Base-by-base conservation (phyloP, 2,329 filamentous ascomycete species). In the Penicillium digitatum region DNA sequence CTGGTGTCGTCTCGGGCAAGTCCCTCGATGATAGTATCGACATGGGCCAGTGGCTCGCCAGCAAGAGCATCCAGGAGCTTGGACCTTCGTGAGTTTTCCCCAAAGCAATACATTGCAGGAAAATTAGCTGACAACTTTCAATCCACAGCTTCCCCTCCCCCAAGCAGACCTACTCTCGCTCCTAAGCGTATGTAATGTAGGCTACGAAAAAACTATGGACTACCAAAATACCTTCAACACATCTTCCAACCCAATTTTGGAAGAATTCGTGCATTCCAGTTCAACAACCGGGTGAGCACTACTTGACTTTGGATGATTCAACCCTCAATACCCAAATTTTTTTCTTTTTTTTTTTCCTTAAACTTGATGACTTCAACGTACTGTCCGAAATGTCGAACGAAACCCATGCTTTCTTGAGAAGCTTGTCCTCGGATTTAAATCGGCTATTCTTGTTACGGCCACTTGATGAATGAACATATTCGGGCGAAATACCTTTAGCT, bases 31-130 rank as follows among this genome's bases (percentile, higher is more conserved):
- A 86, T 63, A 83, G 83, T 69, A 82, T 99, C 66, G 89, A 96
- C 74, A 89, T 94, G 83, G 94, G 94, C 62, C 92, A 96, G 78
- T 99, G 94, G 94, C 84, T 99, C 63, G 94, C 94, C 47, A 87
- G 88, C 70, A 81, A 96, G 69, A 94, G 91, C 81, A 93, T 99
- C 74, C 87, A 93, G 79, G 92, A 97, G 79, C 81, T 96, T 67
- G 94, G 94, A 68, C 92, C 93, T 77, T 94, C 91, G 88, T 97
- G 87, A 82, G 89, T 88, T 54, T 62, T 10, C 35, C 5, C 20
- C 3, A 16, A 34, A 16, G 11, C 9, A 29, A 42, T 29, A 8
- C 12, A 10, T 32, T 16, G 3, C 26, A 22, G 9, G 47, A 44
- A 49, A 20, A 18, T 16, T 34, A 14, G 44, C 66, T 62, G 59